Evolutionary conservation across 1,284 basidiomycete genomes (phyloP), one percentile per base, ranked within the genome.

Genomic region (Cutaneotrichosporon sp.): DNA sequence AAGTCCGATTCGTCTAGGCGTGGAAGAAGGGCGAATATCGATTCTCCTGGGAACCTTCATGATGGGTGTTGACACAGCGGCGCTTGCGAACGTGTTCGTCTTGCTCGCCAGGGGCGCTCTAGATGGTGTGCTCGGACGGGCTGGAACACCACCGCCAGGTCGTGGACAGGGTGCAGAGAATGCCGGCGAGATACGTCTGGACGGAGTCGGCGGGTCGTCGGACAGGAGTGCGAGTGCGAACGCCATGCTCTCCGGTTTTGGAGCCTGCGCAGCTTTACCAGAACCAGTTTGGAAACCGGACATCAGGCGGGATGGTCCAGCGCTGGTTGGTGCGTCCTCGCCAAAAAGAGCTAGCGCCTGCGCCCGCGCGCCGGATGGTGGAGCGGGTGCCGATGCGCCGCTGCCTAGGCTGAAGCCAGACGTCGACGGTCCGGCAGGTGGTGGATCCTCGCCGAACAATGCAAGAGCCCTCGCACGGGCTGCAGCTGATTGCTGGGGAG

Each of bases 1-100:
- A 9, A 74, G 54, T 0, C 72, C 72, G 19, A 76, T 64, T 4
- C 75, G 61, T 19, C 72, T 61, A 3, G 58, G 57, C 2, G 62
- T 46, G 0, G 55, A 41, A 2, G 60, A 57, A 3, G 68, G 64
- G 19, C 59, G 62, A 51, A 67, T 64, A 4, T 60, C 52, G 29
- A 64, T 61, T 1, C 65, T 57, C 25, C 52, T 55, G 9, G 51
- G 46, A 11, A 52, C 47, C 48, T 44, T 54, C 4, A 38, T 19
- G 17, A 20, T 20, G n/a, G 42, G 42, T 3, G 42, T 44, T 17
- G 42, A 31, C 27, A 44, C 14, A 14, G 29, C 14, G 12, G 27
- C 10, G 19, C 22, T 44, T 5, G 10, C 10, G 17, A 64, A 52
- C 19, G 64, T 64, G 54, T 70, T 63, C 25, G 66, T 63, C 29